Evolutionary conservation across 2,329 filamentous ascomycete genomes (phyloP).

Genomic region (Verticillium nubilum): DNA sequence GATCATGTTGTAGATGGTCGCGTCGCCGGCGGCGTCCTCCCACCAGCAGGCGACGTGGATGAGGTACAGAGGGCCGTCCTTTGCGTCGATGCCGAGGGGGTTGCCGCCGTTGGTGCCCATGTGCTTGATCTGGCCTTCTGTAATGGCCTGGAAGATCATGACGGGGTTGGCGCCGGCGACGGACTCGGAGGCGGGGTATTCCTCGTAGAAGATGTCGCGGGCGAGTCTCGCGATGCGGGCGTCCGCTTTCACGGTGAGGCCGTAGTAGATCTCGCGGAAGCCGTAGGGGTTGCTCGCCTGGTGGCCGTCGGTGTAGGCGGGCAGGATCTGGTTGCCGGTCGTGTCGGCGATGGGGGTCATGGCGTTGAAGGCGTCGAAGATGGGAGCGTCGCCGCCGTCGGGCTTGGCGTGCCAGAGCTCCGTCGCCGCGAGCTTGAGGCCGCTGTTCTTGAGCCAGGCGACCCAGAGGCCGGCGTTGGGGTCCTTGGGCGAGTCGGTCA

Average conservation of each 20-base stretch:
- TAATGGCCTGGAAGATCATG: constrained; percentile 33
- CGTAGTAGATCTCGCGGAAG: constrained; percentile 16
- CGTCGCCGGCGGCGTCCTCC: constrained; percentile 13
- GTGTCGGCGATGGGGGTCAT: constrained; percentile 23
- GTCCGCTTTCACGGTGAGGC: constrained; percentile 12
- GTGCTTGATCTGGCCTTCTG: constrained; percentile 25
- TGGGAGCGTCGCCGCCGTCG: constrained; percentile 22
- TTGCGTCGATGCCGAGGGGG: constrained; percentile 24
- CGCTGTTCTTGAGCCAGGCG: constrained; percentile 14
- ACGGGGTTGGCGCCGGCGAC: constrained; percentile 18
- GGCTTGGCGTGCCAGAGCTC: constrained; percentile 31
- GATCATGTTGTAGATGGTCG: constrained; percentile 10
- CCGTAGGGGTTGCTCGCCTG: constrained; percentile 10
- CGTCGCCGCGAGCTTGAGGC: constrained; percentile 18
- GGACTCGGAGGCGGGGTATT: constrained; percentile 4
- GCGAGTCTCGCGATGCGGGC: constrained; percentile 13
- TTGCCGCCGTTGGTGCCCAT: constrained; percentile 33
- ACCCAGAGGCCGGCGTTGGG: constrained; percentile 28
- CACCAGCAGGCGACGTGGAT: constrained; percentile 16
- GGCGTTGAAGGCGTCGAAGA: constrained; percentile 29
- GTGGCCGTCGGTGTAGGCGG: constrained; percentile 10
- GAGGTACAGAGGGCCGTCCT: constrained; percentile 18
- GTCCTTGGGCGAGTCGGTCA: constrained; percentile 22
- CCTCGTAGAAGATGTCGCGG: constrained; percentile 9
- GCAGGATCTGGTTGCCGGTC: constrained; percentile 10